Evolutionary conservation across 1,139 yeast genomes (phyloP).

Genomic region (Blastobotrys arbuscula): DNA sequence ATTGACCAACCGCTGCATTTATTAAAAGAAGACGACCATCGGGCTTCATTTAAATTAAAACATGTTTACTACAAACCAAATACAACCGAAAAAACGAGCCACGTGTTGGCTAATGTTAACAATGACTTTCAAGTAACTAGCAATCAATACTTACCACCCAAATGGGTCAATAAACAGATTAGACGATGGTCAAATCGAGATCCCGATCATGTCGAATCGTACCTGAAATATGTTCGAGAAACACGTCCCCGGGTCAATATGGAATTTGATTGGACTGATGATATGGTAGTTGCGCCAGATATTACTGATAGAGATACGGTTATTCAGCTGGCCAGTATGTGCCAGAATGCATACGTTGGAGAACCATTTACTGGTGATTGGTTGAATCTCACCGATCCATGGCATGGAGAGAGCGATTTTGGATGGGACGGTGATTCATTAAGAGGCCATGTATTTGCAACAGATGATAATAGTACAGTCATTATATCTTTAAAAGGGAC

Average conservation of each 20-base stretch:
- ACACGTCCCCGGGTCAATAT: slow-evolving; percentile 17
- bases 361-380: slow-evolving; percentile 80
- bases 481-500: slow-evolving; percentile 90
- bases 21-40: background rate
- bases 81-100: background rate
- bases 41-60: slow-evolving; percentile 17
- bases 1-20: background rate
- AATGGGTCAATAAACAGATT: slow-evolving; percentile 26
- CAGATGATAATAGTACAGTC: slow-evolving; percentile 57
- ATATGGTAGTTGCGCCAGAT: slow-evolving; percentile 56
- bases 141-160: background rate
- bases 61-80: background rate
- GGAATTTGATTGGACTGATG: slow-evolving; percentile 31
- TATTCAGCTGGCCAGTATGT: slow-evolving; percentile 71
- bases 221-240: slow-evolving; percentile 50
- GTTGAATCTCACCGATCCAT: slow-evolving; percentile 69
- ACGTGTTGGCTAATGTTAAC: background rate
- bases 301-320: slow-evolving; percentile 68
- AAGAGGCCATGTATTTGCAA: slow-evolving; percentile 84
- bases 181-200: slow-evolving; percentile 52
- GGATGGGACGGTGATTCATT: slow-evolving; percentile 89
- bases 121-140: background rate
- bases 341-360: slow-evolving; percentile 86
- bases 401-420: slow-evolving; percentile 43
- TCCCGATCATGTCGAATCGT: slow-evolving; percentile 62